Evolutionary conservation across 345 rosid species (phyloP).

Genomic region (Moricandia moricandioides): DNA sequence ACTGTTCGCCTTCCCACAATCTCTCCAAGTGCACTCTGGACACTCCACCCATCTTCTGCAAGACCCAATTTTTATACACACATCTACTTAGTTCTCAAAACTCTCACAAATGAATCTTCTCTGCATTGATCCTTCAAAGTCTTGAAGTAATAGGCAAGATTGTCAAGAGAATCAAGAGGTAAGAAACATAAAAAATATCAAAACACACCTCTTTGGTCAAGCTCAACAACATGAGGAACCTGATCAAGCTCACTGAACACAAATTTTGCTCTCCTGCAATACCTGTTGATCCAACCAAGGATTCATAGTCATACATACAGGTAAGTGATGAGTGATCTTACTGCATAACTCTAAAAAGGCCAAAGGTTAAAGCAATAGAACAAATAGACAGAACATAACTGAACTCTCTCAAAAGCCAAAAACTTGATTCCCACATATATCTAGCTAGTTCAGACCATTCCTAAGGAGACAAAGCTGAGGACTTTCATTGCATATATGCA

Average conservation of each 20-base stretch:
- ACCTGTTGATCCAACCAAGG: not conserved
- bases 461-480: not conserved
- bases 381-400: not conserved
- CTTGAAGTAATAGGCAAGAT: no score
- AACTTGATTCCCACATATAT: not conserved
- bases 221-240: constrained; percentile 57
- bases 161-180: no score
- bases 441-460: not conserved
- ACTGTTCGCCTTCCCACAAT: constrained; percentile 74
- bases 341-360: constrained; percentile 3
- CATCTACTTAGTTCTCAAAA: not conserved
- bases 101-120: not conserved
- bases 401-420: not conserved
- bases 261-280: no score
- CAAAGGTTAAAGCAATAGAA: constrained; percentile 5
- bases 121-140: not conserved
- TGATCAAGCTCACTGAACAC: no score
- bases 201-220: constrained; percentile 73
- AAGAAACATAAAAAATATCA: not conserved
- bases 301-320: not conserved
- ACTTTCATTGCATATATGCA: not conserved
- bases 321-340: not conserved
- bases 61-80: constrained; percentile 4
- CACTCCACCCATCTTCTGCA: constrained; percentile 71
- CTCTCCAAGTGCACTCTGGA: constrained; percentile 69